Evolutionary conservation across 306 rosid species (phyloP), one percentile per base, ranked within the genome.

Genomic region (Prunus mongolica): DNA sequence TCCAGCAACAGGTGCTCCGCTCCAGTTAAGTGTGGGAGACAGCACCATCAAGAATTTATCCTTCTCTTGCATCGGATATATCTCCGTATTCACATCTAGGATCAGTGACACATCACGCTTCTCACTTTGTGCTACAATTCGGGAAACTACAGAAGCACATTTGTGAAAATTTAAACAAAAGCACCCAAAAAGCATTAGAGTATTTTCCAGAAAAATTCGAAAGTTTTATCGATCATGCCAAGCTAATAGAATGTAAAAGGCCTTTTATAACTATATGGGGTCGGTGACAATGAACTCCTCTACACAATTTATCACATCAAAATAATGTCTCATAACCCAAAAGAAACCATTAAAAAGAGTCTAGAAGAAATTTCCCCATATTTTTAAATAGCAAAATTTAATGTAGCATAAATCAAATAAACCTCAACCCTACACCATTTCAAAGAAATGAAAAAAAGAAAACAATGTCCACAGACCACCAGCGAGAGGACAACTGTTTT

Each of bases 31-130:
- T 4, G 96, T 82, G 27, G 96, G 93, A 71, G 97, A 81, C 71
- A 92, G 50, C 30, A 85, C 91, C 95, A 95, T 81, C 83, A 90
- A 67, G 76, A 90, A 88, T 70, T 81, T 87, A 25, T 95, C 97
- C 22, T 81, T 81, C 82, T 78, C 75, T 7, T 69, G 81, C 77
- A 92, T 77, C 10, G 96, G 96, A 86, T 91, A 95, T 78, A 95
- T 85, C 84, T 95, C 95, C 0, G 96, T 84, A 78, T 92, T 90
- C 72, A 92, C 90, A 77, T 95, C 97, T 34, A 92, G 86, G 50
- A 74, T 89, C 88, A 92, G 78, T 77, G 73, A 11, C 85, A 87
- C 89, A 76, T 77, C 90, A 70, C 73, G 71, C 84, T 90, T 95
- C 89, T 95, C 96, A 76, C 98, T 87, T 24, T 54, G 71, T 54